Percentiles rank a stretch among this genome's conserved stretches.
Conservation (phyloP, 805 yeast species). For the Candida railenensis region DNA sequence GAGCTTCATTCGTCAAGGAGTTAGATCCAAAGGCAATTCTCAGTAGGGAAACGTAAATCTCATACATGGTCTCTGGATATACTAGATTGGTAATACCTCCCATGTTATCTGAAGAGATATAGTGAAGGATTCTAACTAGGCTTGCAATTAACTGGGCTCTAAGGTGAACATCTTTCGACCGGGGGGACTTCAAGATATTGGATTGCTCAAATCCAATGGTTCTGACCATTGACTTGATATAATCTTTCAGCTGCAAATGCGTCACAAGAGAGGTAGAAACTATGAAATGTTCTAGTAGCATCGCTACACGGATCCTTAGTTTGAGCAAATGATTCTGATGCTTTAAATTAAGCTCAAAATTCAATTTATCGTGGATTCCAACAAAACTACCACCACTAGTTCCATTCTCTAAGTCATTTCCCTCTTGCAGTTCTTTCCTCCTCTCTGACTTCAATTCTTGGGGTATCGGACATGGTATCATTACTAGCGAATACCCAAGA, state of each 20-base stretch:
- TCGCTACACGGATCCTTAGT: slow-evolving; percentile 45
- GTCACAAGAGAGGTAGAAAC: slow-evolving; percentile 23
- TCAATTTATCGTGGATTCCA: slow-evolving; percentile 4
- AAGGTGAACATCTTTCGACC: slow-evolving; percentile 35
- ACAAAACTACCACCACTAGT: no score
- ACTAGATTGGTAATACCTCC: slow-evolving; percentile 29
- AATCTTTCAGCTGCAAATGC: slow-evolving; percentile 33
- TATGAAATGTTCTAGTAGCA: slow-evolving; percentile 47
- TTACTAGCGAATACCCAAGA: slow-evolving; percentile 20
- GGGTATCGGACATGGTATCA: slow-evolving; percentile 30
- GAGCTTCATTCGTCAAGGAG: slow-evolving; percentile 37
- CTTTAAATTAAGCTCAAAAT: slow-evolving; percentile 19
- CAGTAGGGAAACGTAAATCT: slow-evolving; percentile 50
- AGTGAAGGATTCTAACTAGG: slow-evolving; percentile 38
- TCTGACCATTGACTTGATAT: slow-evolving; percentile 40
- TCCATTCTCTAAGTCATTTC: no score
- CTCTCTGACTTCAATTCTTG: slow-evolving; percentile 10
- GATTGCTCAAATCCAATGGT: slow-evolving; percentile 51
- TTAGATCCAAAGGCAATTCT: slow-evolving; percentile 52
- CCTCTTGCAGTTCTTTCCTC: neutral
- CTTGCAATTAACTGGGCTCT: slow-evolving; percentile 42
- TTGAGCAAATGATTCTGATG: slow-evolving; percentile 46
- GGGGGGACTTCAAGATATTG: slow-evolving; percentile 41
- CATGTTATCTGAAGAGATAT: slow-evolving; percentile 33
- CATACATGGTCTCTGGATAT: slow-evolving; percentile 42